Evolutionary conservation across 1,139 yeast species (phyloP), one percentile per base, ranked within the genome.

Genomic region (Yamadazyma epiphylla): DNA sequence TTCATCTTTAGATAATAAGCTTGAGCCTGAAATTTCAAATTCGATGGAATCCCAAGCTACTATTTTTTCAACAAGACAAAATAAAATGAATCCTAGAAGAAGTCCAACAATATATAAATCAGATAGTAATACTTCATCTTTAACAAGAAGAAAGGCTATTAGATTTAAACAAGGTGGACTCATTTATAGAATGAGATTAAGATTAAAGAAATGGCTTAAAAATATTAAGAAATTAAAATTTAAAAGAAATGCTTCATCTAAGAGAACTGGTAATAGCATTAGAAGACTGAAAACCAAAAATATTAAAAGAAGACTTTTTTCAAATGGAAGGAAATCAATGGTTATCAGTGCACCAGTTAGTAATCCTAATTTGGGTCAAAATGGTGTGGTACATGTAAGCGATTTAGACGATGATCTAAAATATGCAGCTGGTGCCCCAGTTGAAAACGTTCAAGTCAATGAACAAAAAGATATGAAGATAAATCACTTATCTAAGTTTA

Each of bases 31-130:
- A 29, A 59, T 61, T 17, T 61, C 68, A 24, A 53, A 58, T 30
- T 60, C 67, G 26, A 58, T 60, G 66, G 70, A 60, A 3, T 64
- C 71, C 0, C 73, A 65, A 38, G 72, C 70, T 8, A 68, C 74
- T 1, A 66, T 68, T 15, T 67, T 68, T 37, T 64, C 71, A 13
- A 67, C 73, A 3, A 47, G 71, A 38, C 41, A 48, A 7, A 38
- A 41, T 27, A 46, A 39, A 30, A 27, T 31, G 7, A 33, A 29
- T 10, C 25, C 44, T n/a, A 31, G 37, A 10, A 35, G 41, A 15
- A 41, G 33, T 24, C 39, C 38, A 3, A 30, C 27, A 22, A 28
- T 41, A 5, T 42, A 45, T 26, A 33, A 44, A 16, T 32, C 38
- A 5, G 29, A 32, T 11, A 44, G 48, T 21, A 33, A 39, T 3